Evolutionary conservation across 352 stramenopile genomes (phyloP).

Genomic region (Blastocystis sp.): DNA sequence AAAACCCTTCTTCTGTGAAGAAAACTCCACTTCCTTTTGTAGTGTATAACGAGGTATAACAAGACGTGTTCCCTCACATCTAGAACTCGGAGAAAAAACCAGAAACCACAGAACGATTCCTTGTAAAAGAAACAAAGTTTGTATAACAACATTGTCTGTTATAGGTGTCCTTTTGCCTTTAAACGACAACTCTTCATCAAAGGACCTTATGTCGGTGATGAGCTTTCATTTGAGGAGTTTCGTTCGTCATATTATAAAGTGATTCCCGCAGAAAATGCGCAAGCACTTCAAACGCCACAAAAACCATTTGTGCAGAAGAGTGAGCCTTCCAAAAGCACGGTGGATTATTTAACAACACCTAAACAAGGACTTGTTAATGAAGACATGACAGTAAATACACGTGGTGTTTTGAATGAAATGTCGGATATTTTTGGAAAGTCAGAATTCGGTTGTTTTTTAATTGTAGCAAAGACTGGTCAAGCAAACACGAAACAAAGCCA

Average conservation of each 20-base stretch:
- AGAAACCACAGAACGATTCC: neutral
- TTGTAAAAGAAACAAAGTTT: neutral
- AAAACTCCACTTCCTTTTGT: neutral
- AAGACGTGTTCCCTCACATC: neutral
- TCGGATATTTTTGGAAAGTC: conserved; percentile 48
- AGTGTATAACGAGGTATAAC: neutral
- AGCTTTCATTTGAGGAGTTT: conserved; percentile 32
- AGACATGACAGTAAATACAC: conserved; percentile 30
- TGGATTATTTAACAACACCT: neutral
- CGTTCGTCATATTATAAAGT: neutral
- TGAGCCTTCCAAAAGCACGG: neutral
- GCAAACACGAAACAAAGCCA: neutral
- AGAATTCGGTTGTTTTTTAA: neutral
- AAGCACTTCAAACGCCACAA: neutral
- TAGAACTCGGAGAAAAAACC: neutral
- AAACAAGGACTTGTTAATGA: neutral
- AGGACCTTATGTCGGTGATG: neutral
- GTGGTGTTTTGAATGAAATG: conserved; percentile 44
- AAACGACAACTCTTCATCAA: neutral
- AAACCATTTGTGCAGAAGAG: neutral
- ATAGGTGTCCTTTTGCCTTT: conserved; percentile 10
- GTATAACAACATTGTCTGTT: neutral
- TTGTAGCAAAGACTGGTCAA: conserved; percentile 38
- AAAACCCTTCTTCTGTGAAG: conserved; percentile 2
- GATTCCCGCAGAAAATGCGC: neutral